phyloP scores from a whole-genome alignment of 352 stramenopile species.

The Halophytophthora batemanensis region DNA sequence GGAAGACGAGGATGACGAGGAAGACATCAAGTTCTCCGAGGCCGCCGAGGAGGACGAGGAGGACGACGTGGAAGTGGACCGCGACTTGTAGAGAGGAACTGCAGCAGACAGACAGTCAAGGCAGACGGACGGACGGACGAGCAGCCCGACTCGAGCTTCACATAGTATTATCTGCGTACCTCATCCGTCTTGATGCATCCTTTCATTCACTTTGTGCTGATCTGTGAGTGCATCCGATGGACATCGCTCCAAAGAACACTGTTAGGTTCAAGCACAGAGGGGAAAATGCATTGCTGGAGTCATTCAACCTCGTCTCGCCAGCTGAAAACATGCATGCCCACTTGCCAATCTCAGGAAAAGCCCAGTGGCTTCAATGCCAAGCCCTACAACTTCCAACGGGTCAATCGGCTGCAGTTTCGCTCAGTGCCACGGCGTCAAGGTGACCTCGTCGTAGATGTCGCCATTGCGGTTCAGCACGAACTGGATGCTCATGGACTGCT shows the following conservation, averaged over 20 bases:
- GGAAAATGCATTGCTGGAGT: background rate
- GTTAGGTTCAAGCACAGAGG: background rate
- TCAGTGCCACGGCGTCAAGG: slow-evolving; percentile 52
- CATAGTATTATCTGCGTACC: slow-evolving; percentile 17
- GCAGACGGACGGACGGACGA: slow-evolving; percentile 12
- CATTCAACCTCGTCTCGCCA: background rate
- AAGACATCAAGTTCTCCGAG: slow-evolving; percentile 31
- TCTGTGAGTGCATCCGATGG: no score
- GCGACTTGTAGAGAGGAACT: slow-evolving; percentile 57
- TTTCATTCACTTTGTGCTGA: no score
- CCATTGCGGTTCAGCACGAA: slow-evolving; percentile 83
- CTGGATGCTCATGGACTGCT: slow-evolving; percentile 64
- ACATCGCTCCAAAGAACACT: background rate
- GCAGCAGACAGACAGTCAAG: slow-evolving; percentile 12
- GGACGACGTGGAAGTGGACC: slow-evolving; percentile 41
- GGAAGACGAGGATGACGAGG: slow-evolving; percentile 61
- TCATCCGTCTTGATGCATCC: slow-evolving; percentile 9
- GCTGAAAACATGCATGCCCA: slow-evolving; percentile 7
- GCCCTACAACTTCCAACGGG: background rate
- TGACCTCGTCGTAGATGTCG: slow-evolving; percentile 74
- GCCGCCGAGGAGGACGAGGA: slow-evolving; percentile 35
- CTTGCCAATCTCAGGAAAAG: background rate
- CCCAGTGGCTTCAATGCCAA: no score
- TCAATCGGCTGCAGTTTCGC: background rate
- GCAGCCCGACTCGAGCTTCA: slow-evolving; percentile 16